A percentile compares a stretch with the other conserved stretches of the same genome.
Conservation (phyloP, 441 rosid genomes). For the Croton laevigatus region DNA sequence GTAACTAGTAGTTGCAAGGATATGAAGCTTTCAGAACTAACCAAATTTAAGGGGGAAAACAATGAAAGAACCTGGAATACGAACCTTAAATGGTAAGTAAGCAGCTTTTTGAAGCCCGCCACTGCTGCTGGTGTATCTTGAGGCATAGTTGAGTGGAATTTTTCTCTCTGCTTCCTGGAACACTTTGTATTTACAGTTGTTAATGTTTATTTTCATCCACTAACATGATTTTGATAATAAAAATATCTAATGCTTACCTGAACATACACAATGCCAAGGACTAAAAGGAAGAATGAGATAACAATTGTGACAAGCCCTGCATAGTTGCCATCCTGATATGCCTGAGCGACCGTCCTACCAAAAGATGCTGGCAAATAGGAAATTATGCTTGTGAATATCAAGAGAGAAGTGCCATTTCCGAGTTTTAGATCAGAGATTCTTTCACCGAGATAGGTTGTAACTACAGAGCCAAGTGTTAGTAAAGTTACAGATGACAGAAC, state of each 20-base stretch:
- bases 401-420: conserved; percentile 93
- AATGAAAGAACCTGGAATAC: conserved; percentile 21
- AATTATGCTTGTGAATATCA: conserved; percentile 93
- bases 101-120: conserved; percentile 91
- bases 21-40: conserved; percentile 6
- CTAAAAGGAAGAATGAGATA: conserved; percentile 75
- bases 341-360: conserved; percentile 82
- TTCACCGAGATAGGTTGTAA: conserved; percentile 87
- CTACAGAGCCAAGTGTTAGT: conserved; percentile 82
- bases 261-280: conserved; percentile 90
- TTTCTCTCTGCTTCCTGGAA: conserved; percentile 99
- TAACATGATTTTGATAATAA: conserved; percentile 11
- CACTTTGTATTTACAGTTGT: conserved; percentile 30
- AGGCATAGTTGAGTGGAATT: conserved; percentile 94
- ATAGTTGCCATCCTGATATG: conserved; percentile 89
- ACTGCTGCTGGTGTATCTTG: conserved; percentile 74
- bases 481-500: conserved; percentile 80
- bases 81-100: conserved; percentile 89
- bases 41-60: neutral
- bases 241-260: conserved; percentile 57
- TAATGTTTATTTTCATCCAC: conserved; percentile 26
- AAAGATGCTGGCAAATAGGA: conserved; percentile 98
- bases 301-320: conserved; percentile 66
- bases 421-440: conserved; percentile 89
- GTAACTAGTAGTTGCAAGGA: conserved; percentile 4